These are phyloP conservation scores for Starmera pachycereana DNA, from an alignment of 805 yeast species.

Conservation along the genomic window DNA sequence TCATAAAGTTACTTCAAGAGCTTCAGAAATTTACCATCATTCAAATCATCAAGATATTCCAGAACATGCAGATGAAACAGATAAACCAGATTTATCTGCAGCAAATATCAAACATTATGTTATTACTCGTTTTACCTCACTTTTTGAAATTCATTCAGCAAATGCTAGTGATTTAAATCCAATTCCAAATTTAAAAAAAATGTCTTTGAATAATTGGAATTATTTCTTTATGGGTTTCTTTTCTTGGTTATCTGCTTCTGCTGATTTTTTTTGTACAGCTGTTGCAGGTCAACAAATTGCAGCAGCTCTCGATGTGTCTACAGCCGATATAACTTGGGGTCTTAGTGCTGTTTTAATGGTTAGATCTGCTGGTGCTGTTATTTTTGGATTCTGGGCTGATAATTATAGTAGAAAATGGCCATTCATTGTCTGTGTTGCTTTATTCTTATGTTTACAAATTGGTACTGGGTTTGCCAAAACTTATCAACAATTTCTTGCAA, in stretches of 20 bases:
- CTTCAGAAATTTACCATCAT: neutral
- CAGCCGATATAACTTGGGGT: constrained; percentile 60
- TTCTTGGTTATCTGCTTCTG: constrained; percentile 68
- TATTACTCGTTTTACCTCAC: constrained; percentile 16
- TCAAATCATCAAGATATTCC: neutral
- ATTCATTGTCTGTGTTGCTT: constrained; percentile 38
- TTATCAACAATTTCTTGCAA: constrained; percentile 48
- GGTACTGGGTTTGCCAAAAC: constrained; percentile 54
- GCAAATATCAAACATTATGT: constrained; percentile 11
- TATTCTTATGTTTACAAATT: constrained; percentile 46
- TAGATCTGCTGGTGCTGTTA: constrained; percentile 59
- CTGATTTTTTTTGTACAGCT: constrained; percentile 59
- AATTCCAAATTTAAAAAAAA: constrained; percentile 27
- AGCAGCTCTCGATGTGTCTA: constrained; percentile 30
- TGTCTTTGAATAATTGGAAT: constrained; percentile 38
- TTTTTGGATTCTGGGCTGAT: constrained; percentile 57
- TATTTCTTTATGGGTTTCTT: constrained; percentile 47
- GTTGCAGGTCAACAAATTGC: constrained; percentile 48
- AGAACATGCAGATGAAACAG: constrained; percentile 1
- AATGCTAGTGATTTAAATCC: constrained; percentile 28
- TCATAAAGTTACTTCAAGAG: neutral
- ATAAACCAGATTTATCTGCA: constrained; percentile 5
- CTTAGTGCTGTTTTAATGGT: constrained; percentile 64
- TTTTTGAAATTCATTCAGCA: constrained; percentile 15
- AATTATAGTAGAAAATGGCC: constrained; percentile 62